These are phyloP conservation scores for Magnusiomyces sp. DNA, from an alignment of 1,139 yeast genomes.

Conservation along the genomic window DNA sequence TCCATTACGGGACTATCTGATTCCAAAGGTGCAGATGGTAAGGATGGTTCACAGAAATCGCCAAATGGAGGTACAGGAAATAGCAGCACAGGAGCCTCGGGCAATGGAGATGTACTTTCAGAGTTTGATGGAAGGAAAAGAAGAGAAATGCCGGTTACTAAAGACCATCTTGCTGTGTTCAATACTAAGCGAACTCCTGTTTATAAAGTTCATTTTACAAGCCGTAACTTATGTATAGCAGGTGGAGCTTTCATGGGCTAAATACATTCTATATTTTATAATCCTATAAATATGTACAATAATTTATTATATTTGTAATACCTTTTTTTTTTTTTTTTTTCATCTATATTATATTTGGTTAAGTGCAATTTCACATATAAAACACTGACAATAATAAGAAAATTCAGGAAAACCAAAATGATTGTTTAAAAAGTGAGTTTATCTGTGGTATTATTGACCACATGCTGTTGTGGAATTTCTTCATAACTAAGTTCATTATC, in stretches of 20 bases:
- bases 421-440: too few species aligned
- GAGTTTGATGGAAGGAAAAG: constrained; percentile 38
- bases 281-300: background rate
- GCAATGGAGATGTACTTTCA: constrained; percentile 5
- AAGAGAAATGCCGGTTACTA: constrained; percentile 68
- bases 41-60: background rate
- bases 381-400: too few species aligned
- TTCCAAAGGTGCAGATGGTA: background rate
- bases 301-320: background rate
- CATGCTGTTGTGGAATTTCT: too few species aligned
- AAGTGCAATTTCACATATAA: background rate
- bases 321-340: background rate
- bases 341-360: too few species aligned
- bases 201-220: constrained; percentile 83
- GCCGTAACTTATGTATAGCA: constrained; percentile 83
- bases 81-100: constrained; percentile 5
- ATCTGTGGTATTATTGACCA: too few species aligned
- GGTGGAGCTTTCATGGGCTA: constrained; percentile 71
- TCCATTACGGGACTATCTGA: constrained; percentile 15
- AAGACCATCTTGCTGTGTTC: constrained; percentile 89
- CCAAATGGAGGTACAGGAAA: background rate
- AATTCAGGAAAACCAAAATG: too few species aligned
- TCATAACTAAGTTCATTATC: too few species aligned
- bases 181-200: constrained; percentile 93
- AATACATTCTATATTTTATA: background rate